Evolutionary conservation across 1,284 basidiomycete species (phyloP), one percentile per base, ranked within the genome.

Genomic region (Pyrrhoderma lamaoense): DNA sequence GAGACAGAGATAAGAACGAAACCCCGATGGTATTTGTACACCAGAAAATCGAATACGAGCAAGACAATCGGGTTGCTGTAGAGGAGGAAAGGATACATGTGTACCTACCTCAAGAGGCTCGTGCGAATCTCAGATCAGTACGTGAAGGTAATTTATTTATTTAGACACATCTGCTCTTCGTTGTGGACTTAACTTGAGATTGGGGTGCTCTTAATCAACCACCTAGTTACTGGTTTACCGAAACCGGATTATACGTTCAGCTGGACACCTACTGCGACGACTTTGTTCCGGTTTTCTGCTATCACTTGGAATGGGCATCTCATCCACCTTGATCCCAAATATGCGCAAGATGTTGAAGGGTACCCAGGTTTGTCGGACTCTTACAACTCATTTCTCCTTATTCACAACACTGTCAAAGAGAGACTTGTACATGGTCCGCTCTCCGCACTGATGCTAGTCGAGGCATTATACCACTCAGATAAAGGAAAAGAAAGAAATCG

Each of bases 271-370:
- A 80, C 76, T 18, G 65, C 79, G 34, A 80, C 81, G 3, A 88
- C 84, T 1, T 70, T 92, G 19, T 92, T 92, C 70, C 80, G 88
- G 8, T 93, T 86, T 68, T 90, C 87, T 9, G 87, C 89, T 13
- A 70, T 92, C 35, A 92, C 84, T 53, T 90, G 88, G 67, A 87
- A 89, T 57, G 80, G 77, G 7, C 85, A 89, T 59, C 71, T 78
- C 54, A 85, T 89, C 56, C 85, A 89, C 63, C 70, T 87, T 9
- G 82, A 89, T 66, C 78, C 77, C 56, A 77, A 81, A 23, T 89
- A 83, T 61, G 78, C 85, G 11, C 76, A 75, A 45, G 64, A 69
- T 19, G 72, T 70, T 14, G 85, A 92, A 66, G 85, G 85, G 8
- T 87, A 89, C 59, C 75, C 79, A 58, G 85, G 85, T 83, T 36